These are phyloP conservation scores for Zostera marina DNA, from an alignment of 116 monocot species.

Conservation along the genomic window DNA sequence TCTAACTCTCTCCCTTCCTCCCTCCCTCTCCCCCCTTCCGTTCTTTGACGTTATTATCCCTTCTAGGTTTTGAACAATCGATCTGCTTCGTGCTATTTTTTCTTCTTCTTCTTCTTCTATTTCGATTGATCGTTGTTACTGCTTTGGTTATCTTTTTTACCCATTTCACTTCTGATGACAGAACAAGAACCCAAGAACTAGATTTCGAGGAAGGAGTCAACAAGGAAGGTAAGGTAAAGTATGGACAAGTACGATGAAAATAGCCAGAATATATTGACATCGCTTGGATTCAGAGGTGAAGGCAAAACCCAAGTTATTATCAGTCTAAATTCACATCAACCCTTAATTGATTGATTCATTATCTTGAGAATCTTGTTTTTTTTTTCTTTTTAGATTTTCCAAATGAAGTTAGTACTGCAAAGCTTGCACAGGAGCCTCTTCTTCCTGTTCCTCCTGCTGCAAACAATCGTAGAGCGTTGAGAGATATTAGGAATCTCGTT, in stretches of 20 bases:
- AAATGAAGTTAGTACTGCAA: not conserved
- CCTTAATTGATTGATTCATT: no score
- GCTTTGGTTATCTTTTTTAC: not conserved
- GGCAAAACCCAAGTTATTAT: not conserved
- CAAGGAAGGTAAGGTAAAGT: no score
- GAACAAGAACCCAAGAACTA: no score
- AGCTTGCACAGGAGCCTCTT: conserved; percentile 6
- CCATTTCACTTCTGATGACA: not conserved
- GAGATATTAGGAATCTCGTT: conserved; percentile 43
- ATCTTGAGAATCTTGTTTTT: not conserved
- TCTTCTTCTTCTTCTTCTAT: no score
- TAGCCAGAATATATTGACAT: not conserved
- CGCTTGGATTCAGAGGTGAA: conserved; percentile 2
- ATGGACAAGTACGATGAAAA: conserved; percentile 3
- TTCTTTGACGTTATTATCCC: no score
- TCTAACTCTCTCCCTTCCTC: no score
- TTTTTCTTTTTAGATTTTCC: not conserved
- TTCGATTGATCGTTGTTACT: no score
- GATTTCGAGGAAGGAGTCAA: not conserved
- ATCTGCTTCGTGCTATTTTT: no score
- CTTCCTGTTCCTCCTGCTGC: conserved; percentile 19
- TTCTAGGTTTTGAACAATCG: no score
- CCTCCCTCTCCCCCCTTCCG: no score
- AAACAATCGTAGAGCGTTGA: conserved; percentile 41
- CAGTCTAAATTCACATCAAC: not conserved